phyloP scores from a whole-genome alignment of 345 rosid genomes.

The Euphorbia pulcherrima region DNA sequence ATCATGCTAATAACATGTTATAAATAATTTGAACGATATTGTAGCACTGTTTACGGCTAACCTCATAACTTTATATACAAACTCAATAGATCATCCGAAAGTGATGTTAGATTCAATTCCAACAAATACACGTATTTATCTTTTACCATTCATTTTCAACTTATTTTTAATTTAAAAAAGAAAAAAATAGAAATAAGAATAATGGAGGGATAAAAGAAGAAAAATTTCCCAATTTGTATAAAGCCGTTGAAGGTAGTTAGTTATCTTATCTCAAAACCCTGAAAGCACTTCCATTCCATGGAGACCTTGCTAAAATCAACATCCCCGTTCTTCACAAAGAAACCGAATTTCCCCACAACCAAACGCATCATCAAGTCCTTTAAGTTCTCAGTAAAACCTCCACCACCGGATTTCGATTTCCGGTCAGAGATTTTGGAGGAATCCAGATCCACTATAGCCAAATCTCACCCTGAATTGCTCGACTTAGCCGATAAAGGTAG shows the following conservation, averaged over 20 bases:
- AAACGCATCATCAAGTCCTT: conserved; percentile 32
- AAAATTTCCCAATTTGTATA: neutral
- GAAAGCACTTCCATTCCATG: conserved; percentile 35
- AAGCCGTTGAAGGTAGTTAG: conserved; percentile 19
- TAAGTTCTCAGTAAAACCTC: conserved; percentile 53
- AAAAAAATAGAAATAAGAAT: neutral
- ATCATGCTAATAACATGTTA: no score
- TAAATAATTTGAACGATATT: no score
- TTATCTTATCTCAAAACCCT: conserved; percentile 20
- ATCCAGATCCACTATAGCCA: conserved; percentile 52
- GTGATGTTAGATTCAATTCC: no score
- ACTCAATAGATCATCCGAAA: no score
- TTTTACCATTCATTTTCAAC: no score
- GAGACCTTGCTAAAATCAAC: conserved; percentile 40
- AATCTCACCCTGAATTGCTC: conserved; percentile 45
- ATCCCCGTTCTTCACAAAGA: conserved; percentile 37
- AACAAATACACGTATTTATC: neutral
- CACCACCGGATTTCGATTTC: conserved; percentile 76
- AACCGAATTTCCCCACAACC: conserved; percentile 19
- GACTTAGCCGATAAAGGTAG: conserved; percentile 63
- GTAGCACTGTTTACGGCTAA: no score
- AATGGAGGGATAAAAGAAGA: neutral
- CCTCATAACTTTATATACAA: no score
- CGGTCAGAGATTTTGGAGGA: conserved; percentile 44
- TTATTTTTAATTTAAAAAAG: no score